Evolutionary conservation across 2,329 filamentous ascomycete species (phyloP), one percentile per base, ranked within the genome.

Genomic region (Gremmenia infestans): DNA sequence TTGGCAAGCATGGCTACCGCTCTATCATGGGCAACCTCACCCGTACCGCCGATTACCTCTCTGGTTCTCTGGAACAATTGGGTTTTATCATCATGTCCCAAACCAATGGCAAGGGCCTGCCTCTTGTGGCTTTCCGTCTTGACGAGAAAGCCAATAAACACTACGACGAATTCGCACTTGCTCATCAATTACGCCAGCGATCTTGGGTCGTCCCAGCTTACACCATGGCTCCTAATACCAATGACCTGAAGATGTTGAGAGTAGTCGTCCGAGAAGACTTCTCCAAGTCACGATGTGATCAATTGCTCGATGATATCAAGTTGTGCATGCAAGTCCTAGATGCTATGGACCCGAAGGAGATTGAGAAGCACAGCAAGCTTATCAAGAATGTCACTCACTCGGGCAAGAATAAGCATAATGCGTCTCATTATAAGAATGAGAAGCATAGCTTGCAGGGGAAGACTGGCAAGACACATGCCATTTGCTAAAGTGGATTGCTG

Each of bases 141-240:
- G 50, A 57, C 17, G 51, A 51, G 1, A 43, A 50, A 11, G 11
- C 45, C 1, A 78, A 78, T 59, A 77, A 79, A 25, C 73, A 78
- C 52, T 91, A 82, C 65, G 87, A 91, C 67, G 88, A 92, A 72
- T 92, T 91, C 59, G 81, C 87, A 0, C 75, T 91, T 42, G 92
- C 93, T 1, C 91, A 96, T 70, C 88, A 91, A 72, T 82, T 97
- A 25, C 87, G 93, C 51, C 85, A 89, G 61, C 83, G 91, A 36
- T 89, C 90, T 45, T 97, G 93, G 93, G 88, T 97, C 32, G 89
- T 97, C 0, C 93, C 93, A 0, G 93, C 93, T 0, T 97, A 97
- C 75, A 97, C 92, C 40, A 97, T 97, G 93, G 93, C 93, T 0
- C 92, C 92, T 17, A 81, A 96, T 70, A 91, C 89, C 17, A 78